These are phyloP conservation scores for Coniochaeta sp. DNA, from an alignment of 2,329 filamentous ascomycete genomes.

Conservation along the genomic window DNA sequence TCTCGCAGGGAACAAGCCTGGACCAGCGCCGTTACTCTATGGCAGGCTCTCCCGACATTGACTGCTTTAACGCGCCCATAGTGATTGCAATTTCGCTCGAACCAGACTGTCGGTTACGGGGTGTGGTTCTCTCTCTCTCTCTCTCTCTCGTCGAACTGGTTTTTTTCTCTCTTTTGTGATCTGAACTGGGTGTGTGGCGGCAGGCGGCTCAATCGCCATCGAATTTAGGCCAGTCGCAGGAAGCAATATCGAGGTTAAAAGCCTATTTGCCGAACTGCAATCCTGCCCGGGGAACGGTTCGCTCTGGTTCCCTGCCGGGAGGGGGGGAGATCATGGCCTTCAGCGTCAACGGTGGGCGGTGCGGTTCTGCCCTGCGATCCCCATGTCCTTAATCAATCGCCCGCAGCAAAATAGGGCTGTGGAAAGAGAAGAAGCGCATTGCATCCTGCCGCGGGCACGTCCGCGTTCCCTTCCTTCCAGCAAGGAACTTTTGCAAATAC, in stretches of 20 bases:
- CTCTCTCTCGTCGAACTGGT: neutral
- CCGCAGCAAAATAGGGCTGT: conserved; percentile 1
- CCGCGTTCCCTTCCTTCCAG: neutral
- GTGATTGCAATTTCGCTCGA: neutral
- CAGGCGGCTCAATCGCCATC: neutral
- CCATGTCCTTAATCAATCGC: no score
- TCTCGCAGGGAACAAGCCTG: neutral
- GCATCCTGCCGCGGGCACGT: neutral
- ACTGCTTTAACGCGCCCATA: neutral
- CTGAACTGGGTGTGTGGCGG: neutral
- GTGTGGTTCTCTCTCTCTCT: no score
- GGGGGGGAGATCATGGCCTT: no score
- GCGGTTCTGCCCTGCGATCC: no score
- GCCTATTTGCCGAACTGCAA: neutral
- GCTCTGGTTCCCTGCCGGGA: neutral
- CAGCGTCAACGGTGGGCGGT: no score
- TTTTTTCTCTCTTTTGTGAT: no score
- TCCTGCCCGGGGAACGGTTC: neutral
- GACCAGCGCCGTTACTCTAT: neutral
- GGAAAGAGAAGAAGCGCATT: neutral
- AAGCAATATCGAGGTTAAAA: conserved; percentile 1
- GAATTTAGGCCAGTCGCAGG: conserved; percentile 1
- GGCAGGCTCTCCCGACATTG: neutral
- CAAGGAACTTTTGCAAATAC: neutral
- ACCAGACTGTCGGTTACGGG: conserved; percentile 3